phyloP scores from a whole-genome alignment of 352 stramenopile genomes.

The Phytophthora foliorum region DNA sequence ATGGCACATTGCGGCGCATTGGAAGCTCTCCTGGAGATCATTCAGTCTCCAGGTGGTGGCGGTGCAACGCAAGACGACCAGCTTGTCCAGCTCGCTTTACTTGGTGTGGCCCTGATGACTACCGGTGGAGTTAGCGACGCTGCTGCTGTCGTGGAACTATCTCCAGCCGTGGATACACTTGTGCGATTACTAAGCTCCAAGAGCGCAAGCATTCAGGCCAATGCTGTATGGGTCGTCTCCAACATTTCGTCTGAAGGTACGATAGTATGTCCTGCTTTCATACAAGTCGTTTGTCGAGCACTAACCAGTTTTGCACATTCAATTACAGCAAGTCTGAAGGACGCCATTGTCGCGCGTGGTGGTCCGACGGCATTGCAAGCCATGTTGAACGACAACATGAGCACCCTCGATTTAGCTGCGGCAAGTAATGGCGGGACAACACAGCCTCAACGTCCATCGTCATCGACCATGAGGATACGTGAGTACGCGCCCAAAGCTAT shows the following conservation, averaged over 20 bases:
- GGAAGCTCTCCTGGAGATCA: slow-evolving; percentile 41
- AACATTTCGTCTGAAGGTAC: slow-evolving; percentile 77
- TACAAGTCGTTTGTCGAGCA: slow-evolving; percentile 2
- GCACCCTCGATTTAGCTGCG: slow-evolving; percentile 1
- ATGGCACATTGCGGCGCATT: slow-evolving; percentile 63
- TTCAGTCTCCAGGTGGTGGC: slow-evolving; percentile 20
- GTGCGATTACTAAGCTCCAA: slow-evolving; percentile 59
- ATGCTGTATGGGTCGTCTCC: slow-evolving; percentile 81
- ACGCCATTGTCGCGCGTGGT: slow-evolving; percentile 57
- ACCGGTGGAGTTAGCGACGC: slow-evolving; percentile 44
- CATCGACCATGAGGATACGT: slow-evolving; percentile 76
- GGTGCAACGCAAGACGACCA: slow-evolving; percentile 55
- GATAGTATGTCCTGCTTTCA: background rate
- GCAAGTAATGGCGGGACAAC: background rate
- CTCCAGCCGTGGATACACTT: slow-evolving; percentile 47
- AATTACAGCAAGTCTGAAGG: slow-evolving; percentile 59
- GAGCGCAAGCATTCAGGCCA: slow-evolving; percentile 68
- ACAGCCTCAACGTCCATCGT: slow-evolving; percentile 35
- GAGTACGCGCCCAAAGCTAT: slow-evolving; percentile 85
- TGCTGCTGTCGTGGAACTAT: slow-evolving; percentile 44
- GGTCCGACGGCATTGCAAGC: slow-evolving; percentile 69
- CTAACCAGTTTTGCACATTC: background rate
- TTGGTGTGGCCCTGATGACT: slow-evolving; percentile 75
- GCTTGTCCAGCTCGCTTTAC: slow-evolving; percentile 65
- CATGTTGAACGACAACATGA: slow-evolving; percentile 66